phyloP scores from a whole-genome alignment of 2,329 filamentous ascomycete genomes.

The Pseudogymnoascus sp. region DNA sequence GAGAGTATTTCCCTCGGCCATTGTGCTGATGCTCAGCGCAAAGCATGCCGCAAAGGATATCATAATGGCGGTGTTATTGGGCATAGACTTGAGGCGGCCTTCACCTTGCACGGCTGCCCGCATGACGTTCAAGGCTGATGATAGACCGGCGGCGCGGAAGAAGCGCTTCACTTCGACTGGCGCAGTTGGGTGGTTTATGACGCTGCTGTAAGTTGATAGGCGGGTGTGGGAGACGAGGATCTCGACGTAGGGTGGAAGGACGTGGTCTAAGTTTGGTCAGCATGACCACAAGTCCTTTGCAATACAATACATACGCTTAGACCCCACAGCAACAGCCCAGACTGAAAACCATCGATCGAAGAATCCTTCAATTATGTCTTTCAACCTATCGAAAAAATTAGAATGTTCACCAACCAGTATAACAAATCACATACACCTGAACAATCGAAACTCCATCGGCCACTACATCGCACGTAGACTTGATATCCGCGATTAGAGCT shows the following conservation, averaged over 20 bases:
- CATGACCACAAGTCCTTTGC: neutral
- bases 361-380: conserved; percentile 55
- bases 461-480: conserved; percentile 52
- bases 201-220: conserved; percentile 64
- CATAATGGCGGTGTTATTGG: conserved; percentile 73
- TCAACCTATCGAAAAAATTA: conserved; percentile 34
- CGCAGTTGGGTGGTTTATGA: conserved; percentile 67
- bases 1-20: conserved; percentile 45
- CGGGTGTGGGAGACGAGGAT: conserved; percentile 66
- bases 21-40: conserved; percentile 54
- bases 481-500: conserved; percentile 48
- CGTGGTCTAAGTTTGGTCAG: conserved; percentile 33
- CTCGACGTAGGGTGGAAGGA: conserved; percentile 64
- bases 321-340: conserved; percentile 51
- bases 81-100: conserved; percentile 62
- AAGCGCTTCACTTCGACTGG: conserved; percentile 63
- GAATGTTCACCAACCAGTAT: conserved; percentile 10
- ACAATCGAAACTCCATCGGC: conserved; percentile 46
- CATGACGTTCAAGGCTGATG: conserved; percentile 66
- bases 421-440: conserved; percentile 36
- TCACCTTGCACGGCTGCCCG: conserved; percentile 67
- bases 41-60: conserved; percentile 68
- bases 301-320: conserved; percentile 34
- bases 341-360: conserved; percentile 58
- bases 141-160: conserved; percentile 63